Evolutionary conservation across 2,329 filamentous ascomycete genomes (phyloP).

Genomic region (Hymenoscyphus fraxineus): DNA sequence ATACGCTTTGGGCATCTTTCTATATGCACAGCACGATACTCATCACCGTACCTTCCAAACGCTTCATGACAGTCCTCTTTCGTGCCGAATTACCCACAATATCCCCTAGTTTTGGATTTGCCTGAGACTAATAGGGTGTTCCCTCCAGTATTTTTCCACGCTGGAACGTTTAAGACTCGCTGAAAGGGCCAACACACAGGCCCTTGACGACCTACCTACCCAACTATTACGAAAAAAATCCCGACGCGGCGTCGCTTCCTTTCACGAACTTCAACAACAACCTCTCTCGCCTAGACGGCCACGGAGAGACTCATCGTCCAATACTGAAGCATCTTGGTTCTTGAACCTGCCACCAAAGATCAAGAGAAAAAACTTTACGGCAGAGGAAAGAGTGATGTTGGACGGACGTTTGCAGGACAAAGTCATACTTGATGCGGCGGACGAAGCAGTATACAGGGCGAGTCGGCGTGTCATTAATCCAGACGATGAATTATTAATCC

Average conservation of each 20-base stretch:
- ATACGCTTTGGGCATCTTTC: constrained; percentile 17
- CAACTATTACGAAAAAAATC: constrained; percentile 26
- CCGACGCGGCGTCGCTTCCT: constrained; percentile 26
- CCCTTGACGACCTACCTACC: constrained; percentile 31
- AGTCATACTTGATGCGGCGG: constrained; percentile 53
- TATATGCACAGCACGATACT: constrained; percentile 8
- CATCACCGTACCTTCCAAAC: constrained; percentile 9
- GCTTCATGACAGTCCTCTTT: constrained; percentile 3
- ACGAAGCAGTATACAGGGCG: constrained; percentile 53
- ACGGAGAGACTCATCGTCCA: constrained; percentile 39
- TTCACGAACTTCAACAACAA: constrained; percentile 28
- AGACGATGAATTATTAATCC: not conserved
- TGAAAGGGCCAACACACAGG: constrained; percentile 42
- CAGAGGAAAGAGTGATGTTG: constrained; percentile 65
- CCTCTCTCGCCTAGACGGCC: constrained; percentile 27
- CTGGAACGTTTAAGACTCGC: constrained; percentile 66
- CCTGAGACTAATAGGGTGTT: constrained; percentile 4
- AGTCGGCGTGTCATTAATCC: constrained; percentile 38
- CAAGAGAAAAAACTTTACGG: constrained; percentile 64
- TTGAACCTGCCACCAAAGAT: constrained; percentile 69
- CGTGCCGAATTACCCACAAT: constrained; percentile 2
- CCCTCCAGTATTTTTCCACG: constrained; percentile 65
- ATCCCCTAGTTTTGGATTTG: not conserved
- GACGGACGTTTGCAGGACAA: constrained; percentile 50
- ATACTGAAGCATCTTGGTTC: constrained; percentile 64